phyloP scores from a whole-genome alignment of 768 basidiomycete genomes.

The Mycena olivaceomarginata region DNA sequence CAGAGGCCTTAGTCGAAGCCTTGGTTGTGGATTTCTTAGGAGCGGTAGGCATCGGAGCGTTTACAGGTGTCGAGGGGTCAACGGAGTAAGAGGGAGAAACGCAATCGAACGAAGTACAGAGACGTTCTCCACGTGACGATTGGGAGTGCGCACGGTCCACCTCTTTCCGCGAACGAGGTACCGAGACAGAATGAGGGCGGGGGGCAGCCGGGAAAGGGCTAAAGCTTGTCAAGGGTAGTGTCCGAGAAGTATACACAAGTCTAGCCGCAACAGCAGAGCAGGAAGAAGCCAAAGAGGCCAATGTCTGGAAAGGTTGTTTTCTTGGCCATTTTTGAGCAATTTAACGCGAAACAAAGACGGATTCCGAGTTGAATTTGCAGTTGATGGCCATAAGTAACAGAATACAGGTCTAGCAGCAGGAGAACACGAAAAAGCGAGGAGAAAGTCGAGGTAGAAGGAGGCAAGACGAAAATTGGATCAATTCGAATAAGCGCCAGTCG shows the following conservation, averaged over 20 bases:
- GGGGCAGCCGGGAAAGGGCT: neutral
- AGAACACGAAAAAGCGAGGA: neutral
- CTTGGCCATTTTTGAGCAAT: neutral
- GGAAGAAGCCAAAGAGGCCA: neutral
- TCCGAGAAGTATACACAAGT: neutral
- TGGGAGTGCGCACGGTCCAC: slow-evolving; percentile 27
- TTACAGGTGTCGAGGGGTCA: neutral
- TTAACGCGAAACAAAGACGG: neutral
- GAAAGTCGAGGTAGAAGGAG: neutral
- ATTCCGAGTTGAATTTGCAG: neutral
- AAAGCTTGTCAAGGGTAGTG: neutral
- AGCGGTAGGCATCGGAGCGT: slow-evolving; percentile 36
- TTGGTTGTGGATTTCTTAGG: slow-evolving; percentile 63
- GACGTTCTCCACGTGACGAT: slow-evolving; percentile 25
- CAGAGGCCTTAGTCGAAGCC: slow-evolving; percentile 58
- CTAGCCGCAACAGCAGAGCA: slow-evolving; percentile 3
- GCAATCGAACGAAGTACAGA: slow-evolving; percentile 13
- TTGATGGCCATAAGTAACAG: neutral
- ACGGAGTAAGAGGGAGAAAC: slow-evolving; percentile 40
- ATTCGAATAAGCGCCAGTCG: neutral
- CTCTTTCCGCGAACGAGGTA: neutral
- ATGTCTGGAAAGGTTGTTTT: slow-evolving; percentile 1
- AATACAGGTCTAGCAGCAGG: neutral
- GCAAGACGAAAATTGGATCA: neutral
- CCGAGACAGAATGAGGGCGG: neutral